A percentile compares a stretch with the other conserved stretches of the same genome.
These are phyloP conservation scores for Quercus ilex DNA, from an alignment of 306 rosid species.

Conservation along the genomic window DNA sequence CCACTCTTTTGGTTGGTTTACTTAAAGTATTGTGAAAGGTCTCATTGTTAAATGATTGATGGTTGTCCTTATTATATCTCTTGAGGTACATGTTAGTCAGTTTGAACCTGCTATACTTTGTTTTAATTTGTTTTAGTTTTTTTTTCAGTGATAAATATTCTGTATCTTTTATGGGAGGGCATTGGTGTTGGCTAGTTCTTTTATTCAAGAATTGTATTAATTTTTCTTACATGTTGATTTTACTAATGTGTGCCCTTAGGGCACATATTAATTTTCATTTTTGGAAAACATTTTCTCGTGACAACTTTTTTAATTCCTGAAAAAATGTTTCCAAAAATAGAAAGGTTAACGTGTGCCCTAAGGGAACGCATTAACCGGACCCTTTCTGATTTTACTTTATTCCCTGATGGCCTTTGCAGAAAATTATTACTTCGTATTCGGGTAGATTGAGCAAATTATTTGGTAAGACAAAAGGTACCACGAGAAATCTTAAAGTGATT, in stretches of 20 bases:
- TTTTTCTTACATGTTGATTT: neutral
- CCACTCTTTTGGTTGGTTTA: constrained; percentile 39
- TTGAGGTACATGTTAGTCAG: neutral
- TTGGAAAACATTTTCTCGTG: too few relatives aligned
- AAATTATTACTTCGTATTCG: constrained; percentile 51
- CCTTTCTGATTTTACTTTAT: constrained; percentile 12
- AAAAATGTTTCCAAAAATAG: too few relatives aligned
- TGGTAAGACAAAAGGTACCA: constrained; percentile 53
- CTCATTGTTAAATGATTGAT: neutral
- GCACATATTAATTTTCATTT: too few relatives aligned
- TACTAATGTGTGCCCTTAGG: too few relatives aligned
- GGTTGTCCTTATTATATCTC: neutral
- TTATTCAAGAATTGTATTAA: neutral
- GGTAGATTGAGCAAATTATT: constrained; percentile 65
- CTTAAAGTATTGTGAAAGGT: neutral
- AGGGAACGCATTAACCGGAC: too few relatives aligned
- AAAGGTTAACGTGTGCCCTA: too few relatives aligned
- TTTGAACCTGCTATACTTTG: neutral
- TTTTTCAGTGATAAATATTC: neutral
- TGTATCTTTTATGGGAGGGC: neutral
- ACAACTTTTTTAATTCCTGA: too few relatives aligned
- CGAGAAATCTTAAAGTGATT: constrained; percentile 60
- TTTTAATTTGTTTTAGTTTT: neutral
- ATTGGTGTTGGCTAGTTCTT: neutral
- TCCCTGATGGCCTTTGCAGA: constrained; percentile 39